phyloP scores from a whole-genome alignment of 2,329 filamentous ascomycete genomes.

The Arthrobotrys sphaeroides region DNA sequence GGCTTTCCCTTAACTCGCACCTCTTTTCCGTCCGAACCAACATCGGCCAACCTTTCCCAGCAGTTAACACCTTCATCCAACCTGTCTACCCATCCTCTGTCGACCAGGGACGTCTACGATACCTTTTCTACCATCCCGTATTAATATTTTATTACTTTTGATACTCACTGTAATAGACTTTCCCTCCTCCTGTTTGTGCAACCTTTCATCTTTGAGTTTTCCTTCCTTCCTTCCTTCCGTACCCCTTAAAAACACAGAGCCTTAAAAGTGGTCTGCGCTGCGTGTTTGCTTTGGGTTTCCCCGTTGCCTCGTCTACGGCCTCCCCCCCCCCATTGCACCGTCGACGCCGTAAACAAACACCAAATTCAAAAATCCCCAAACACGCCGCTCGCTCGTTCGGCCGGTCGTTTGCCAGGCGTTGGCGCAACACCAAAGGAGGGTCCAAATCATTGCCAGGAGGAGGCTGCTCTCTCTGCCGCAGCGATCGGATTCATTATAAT shows the following conservation, averaged over 20 bases:
- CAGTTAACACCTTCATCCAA: background rate
- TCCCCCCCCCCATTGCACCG: background rate
- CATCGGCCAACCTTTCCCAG: conserved; percentile 56
- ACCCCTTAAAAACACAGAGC: background rate
- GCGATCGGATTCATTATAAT: background rate
- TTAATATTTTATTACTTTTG: background rate
- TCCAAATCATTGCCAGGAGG: no score
- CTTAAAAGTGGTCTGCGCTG: background rate
- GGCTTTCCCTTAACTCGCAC: conserved; percentile 55
- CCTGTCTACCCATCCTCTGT: conserved; percentile 59
- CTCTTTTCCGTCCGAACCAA: conserved; percentile 57
- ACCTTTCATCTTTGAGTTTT: background rate
- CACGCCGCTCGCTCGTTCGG: no score
- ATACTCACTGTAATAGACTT: background rate
- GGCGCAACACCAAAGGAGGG: conserved; percentile 23
- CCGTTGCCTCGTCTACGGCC: conserved; percentile 52
- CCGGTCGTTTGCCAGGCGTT: no score
- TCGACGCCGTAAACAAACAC: no score
- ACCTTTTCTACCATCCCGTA: background rate
- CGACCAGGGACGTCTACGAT: background rate
- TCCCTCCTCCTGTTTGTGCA: background rate
- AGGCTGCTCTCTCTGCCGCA: no score
- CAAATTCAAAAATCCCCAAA: no score
- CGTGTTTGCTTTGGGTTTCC: conserved; percentile 4
- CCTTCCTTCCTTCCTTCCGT: background rate